Conservation (phyloP, 208 protist genomes). For the Leptomonas seymouri region DNA sequence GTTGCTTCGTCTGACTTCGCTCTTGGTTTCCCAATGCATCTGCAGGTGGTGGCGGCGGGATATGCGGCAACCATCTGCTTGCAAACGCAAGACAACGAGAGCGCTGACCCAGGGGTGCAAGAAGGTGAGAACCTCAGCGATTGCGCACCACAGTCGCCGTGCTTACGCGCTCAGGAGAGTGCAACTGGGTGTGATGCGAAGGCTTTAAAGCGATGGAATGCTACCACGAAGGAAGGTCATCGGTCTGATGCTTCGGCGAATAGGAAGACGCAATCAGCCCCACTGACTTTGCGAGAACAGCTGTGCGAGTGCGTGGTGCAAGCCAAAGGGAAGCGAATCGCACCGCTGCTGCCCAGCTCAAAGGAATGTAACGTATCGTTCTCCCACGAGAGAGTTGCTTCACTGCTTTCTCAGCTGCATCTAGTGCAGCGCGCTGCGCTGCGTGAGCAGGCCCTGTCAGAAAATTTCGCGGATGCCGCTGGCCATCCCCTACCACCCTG, state of each 20-base stretch:
- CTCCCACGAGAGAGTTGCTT: background rate
- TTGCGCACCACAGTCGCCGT: background rate
- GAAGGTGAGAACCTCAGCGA: background rate
- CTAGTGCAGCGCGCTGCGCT: background rate
- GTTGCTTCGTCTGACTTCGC: background rate
- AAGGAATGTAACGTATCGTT: background rate
- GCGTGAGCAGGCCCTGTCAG: background rate
- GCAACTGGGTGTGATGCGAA: no score
- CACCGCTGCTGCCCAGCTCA: no score
- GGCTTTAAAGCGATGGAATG: no score
- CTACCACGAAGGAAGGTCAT: background rate
- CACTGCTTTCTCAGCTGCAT: slow-evolving; percentile 3
- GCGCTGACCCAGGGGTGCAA: background rate
- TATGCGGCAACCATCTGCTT: slow-evolving; percentile 14
- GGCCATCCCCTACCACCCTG: background rate
- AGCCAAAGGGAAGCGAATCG: no score
- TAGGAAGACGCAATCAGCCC: background rate
- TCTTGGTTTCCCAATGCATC: background rate
- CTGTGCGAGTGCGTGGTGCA: no score
- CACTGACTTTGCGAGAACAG: background rate
- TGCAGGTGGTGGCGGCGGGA: slow-evolving; percentile 16
- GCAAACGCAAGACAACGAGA: no score
- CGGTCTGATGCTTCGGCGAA: background rate
- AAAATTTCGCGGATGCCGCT: background rate
- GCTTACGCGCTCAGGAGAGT: background rate